A percentile compares a stretch with the other conserved stretches of the same genome.
Evolutionary conservation across 163 green algal species (phyloP).

Genomic region (Scenedesmus sp.): DNA sequence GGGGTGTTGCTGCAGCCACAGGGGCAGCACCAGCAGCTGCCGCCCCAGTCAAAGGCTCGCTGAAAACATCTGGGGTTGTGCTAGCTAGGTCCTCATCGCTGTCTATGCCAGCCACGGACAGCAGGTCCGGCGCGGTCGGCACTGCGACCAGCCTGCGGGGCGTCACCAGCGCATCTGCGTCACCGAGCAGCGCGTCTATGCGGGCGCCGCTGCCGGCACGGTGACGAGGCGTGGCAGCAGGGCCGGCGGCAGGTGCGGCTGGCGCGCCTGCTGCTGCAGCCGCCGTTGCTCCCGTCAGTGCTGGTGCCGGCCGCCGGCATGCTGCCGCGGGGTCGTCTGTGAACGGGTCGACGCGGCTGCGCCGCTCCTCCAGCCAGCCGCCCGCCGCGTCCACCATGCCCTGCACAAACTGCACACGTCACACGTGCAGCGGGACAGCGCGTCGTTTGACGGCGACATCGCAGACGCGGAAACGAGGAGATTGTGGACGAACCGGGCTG

Average conservation of each 20-base stretch:
- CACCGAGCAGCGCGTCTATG: neutral
- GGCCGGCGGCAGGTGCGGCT: neutral
- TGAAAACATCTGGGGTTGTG: neutral
- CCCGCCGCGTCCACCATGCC: conserved; percentile 43
- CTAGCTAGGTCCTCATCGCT: neutral
- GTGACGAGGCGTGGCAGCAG: neutral
- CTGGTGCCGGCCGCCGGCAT: conserved; percentile 28
- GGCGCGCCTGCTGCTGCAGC: neutral
- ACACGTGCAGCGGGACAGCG: too few species aligned
- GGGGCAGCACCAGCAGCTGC: neutral
- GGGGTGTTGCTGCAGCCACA: neutral
- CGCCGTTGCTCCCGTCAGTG: conserved; percentile 19
- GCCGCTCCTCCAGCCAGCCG: conserved; percentile 28
- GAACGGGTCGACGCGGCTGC: conserved; percentile 35
- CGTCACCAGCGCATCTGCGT: neutral
- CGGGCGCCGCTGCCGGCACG: neutral
- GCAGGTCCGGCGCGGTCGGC: conserved; percentile 35
- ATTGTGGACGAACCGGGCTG: too few species aligned
- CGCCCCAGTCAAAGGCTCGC: neutral
- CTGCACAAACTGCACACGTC: conserved; percentile 20
- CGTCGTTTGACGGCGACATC: too few species aligned
- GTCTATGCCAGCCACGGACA: neutral
- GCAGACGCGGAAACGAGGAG: too few species aligned
- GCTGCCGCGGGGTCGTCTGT: conserved; percentile 24
- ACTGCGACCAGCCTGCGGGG: conserved; percentile 15